A percentile compares a stretch with the other conserved stretches of the same genome.
phyloP scores from a whole-genome alignment of 805 yeast genomes.

The Zygoascus flipseniorum region DNA sequence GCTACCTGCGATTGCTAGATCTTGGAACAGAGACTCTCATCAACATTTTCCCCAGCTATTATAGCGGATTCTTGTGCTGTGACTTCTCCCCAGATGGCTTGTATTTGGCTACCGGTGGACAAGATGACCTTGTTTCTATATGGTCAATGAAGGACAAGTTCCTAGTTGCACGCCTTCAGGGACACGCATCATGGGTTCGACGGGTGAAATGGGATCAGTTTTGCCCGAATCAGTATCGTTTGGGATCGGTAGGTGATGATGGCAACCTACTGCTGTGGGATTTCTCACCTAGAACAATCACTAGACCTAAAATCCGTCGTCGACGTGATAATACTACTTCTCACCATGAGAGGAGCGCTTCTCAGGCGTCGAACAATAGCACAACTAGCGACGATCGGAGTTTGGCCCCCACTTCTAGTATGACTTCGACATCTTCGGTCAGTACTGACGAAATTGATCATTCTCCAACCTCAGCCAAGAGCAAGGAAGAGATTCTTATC shows the following conservation, averaged over 20 bases:
- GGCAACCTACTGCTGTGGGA: constrained; percentile 47
- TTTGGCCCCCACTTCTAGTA: neutral
- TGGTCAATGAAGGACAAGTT: constrained; percentile 29
- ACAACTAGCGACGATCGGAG: neutral
- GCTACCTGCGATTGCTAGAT: constrained; percentile 51
- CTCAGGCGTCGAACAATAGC: neutral
- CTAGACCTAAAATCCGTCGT: constrained; percentile 13
- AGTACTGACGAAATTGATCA: neutral
- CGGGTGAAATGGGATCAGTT: constrained; percentile 37
- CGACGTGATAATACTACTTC: neutral
- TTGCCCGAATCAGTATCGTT: constrained; percentile 34
- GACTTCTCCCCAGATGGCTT: constrained; percentile 49
- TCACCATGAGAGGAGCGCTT: neutral
- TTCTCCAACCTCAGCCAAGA: neutral
- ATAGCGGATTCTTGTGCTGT: constrained; percentile 51
- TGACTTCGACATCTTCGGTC: neutral
- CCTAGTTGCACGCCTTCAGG: constrained; percentile 35
- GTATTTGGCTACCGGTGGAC: constrained; percentile 41
- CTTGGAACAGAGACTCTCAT: constrained; percentile 34
- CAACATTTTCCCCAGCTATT: constrained; percentile 56
- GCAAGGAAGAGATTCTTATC: constrained; percentile 12
- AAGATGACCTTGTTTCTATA: constrained; percentile 42
- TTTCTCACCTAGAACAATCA: constrained; percentile 38
- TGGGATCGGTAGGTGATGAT: constrained; percentile 51
- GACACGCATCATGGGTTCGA: constrained; percentile 47